Percentiles rank a stretch among this genome's conserved stretches.
phyloP scores from a whole-genome alignment of 805 yeast genomes.

The Pichia phayaonensis region DNA sequence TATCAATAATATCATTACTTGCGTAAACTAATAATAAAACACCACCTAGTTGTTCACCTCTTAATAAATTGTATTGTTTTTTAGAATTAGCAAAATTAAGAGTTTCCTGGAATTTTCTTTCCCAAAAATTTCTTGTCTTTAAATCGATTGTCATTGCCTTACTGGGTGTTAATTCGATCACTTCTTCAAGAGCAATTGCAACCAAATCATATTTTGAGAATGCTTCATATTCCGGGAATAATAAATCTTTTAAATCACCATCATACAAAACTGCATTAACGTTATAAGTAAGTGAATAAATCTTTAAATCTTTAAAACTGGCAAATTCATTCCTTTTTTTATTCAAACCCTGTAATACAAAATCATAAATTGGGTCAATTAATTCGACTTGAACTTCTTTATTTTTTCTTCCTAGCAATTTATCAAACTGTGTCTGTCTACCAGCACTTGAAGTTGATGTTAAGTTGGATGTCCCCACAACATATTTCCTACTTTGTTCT shows the following conservation, averaged over 20 bases:
- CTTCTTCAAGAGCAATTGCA: constrained; percentile 83
- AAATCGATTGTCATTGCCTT: constrained; percentile 77
- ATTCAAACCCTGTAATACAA: constrained; percentile 35
- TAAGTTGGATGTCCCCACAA: constrained; percentile 12
- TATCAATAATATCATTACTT: constrained; percentile 41
- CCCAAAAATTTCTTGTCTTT: constrained; percentile 55
- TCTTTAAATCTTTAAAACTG: constrained; percentile 31
- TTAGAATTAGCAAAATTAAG: constrained; percentile 33
- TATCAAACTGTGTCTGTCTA: constrained; percentile 30
- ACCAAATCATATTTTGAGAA: constrained; percentile 54
- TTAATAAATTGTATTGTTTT: constrained; percentile 38
- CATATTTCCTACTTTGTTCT: constrained; percentile 8
- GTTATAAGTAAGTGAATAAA: constrained; percentile 47
- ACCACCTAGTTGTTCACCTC: constrained; percentile 85
- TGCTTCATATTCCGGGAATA: constrained; percentile 36
- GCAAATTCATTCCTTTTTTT: constrained; percentile 34
- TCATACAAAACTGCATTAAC: constrained; percentile 43
- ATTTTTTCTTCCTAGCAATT: constrained; percentile 40
- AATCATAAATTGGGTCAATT: constrained; percentile 49
- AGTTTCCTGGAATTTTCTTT: constrained; percentile 43
- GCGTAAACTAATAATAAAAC: constrained; percentile 64
- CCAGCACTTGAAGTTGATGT: constrained; percentile 14
- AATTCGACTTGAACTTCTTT: constrained; percentile 38
- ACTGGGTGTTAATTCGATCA: constrained; percentile 75
- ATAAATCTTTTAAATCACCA: constrained; percentile 36